Evolutionary conservation across 345 rosid genomes (phyloP), one percentile per base, ranked within the genome.

Genomic region (Brassica carinata): DNA sequence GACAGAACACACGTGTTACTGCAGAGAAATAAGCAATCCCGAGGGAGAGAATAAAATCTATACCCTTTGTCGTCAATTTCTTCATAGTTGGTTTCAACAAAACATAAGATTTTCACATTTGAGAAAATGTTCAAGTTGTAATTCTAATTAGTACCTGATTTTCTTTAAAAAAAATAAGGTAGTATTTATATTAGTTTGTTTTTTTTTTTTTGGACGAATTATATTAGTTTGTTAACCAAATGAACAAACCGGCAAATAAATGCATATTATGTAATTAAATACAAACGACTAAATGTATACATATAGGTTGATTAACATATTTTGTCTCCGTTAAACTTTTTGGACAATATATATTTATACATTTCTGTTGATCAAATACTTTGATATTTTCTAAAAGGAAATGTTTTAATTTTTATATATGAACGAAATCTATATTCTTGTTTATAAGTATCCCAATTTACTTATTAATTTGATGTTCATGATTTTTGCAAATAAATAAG

Each of bases 1-100:
- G 45, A 74, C 59, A 36, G 17, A 69, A 23, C 75, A 11, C 75
- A 74, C 70, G 65, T 79, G 79, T 79, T 48, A 61, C 65, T 73
- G 83, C 78, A 79, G 58, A 57, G 8, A 59, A n/a, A 68, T 68
- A 62, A 68, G 75, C 83, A 74, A 79, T 74, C 75, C 79, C 83
- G 74, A 79, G 58, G 75, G 71, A 43, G 17, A 14, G 78, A 45
- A 79, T 61, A 67, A 61, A 79, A 43, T 79, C 63, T 79, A 29
- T 40, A 66, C 61, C 15, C 29, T 48, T 4, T 38, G 53, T 73
- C 18, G 48, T 29, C 38, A 57, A 57, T 23, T 57, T 15, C 23
- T 45, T 45, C n/a, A 45, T 3, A 7, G 14, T 51, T 78, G 26
- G 67, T 64, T 72, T 57, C 9, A 29, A 40, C 6, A 65, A 65